Conservation (phyloP, 805 yeast genomes). For the Yamadazyma scolyti region DNA sequence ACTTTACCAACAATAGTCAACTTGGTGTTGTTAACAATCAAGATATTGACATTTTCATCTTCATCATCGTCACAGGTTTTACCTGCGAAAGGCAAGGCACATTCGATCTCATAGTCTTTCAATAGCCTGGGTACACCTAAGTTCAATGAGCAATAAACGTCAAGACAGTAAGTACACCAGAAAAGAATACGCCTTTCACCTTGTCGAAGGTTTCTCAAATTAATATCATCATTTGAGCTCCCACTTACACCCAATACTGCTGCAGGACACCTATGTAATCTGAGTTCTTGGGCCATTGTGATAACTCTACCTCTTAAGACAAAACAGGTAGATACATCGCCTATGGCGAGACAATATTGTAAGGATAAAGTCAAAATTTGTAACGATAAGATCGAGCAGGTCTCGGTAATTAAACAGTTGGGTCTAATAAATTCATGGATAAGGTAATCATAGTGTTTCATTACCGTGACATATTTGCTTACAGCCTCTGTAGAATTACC, state of each 20-base stretch:
- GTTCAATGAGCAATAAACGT: slow-evolving; percentile 68
- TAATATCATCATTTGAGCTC: slow-evolving; percentile 17
- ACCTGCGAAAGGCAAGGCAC: slow-evolving; percentile 71
- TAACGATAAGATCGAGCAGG: slow-evolving; percentile 63
- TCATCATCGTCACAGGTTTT: slow-evolving; percentile 36
- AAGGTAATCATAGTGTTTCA: slow-evolving; percentile 54
- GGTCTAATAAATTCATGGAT: slow-evolving; percentile 59
- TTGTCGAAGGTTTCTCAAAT: slow-evolving; percentile 64
- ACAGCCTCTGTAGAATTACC: slow-evolving; percentile 16
- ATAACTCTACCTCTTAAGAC: slow-evolving; percentile 71
- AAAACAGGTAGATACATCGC: slow-evolving; percentile 72
- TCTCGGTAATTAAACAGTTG: slow-evolving; percentile 52
- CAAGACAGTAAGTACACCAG: slow-evolving; percentile 81
- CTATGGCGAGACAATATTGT: slow-evolving; percentile 66
- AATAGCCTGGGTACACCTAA: slow-evolving; percentile 80
- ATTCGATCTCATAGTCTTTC: slow-evolving; percentile 79
- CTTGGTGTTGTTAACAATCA: slow-evolving; percentile 55
- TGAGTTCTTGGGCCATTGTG: slow-evolving; percentile 80
- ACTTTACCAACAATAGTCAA: slow-evolving; percentile 70
- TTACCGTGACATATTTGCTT: slow-evolving; percentile 16
- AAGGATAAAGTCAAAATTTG: slow-evolving; percentile 68
- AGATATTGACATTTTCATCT: slow-evolving; percentile 51
- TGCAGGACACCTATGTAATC: slow-evolving; percentile 83
- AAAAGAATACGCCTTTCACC: slow-evolving; percentile 79
- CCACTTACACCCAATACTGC: slow-evolving; percentile 68